Percentiles rank a stretch among this genome's conserved stretches.
Conservation (phyloP, 441 rosid genomes). For the Metrosideros polymorpha region DNA sequence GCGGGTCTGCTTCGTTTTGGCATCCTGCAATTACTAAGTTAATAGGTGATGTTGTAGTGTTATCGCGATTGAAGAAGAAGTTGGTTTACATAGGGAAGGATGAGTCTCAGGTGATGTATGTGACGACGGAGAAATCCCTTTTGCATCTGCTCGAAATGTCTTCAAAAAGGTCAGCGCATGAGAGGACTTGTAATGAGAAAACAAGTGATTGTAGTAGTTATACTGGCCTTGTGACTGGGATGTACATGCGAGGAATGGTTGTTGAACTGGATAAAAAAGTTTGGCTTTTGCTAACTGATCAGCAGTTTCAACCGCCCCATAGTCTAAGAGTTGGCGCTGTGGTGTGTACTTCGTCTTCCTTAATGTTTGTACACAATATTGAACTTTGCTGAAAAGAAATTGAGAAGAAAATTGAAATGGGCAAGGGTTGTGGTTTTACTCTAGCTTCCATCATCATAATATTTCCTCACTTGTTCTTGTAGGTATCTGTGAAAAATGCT, state of each 20-base stretch:
- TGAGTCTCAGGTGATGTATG: conserved; percentile 49
- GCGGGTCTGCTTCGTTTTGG: conserved; percentile 54
- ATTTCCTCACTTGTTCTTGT: not conserved
- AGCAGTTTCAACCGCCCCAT: conserved; percentile 39
- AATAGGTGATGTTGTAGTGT: conserved; percentile 32
- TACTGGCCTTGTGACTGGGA: conserved; percentile 57
- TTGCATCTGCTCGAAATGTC: conserved; percentile 29
- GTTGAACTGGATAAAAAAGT: conserved; percentile 79
- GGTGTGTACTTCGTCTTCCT: conserved; percentile 35
- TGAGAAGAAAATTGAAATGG: not conserved
- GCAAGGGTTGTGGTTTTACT: not conserved
- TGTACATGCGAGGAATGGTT: conserved; percentile 69
- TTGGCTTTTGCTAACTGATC: conserved; percentile 80
- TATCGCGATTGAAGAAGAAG: conserved; percentile 65
- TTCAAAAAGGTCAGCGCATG: conserved; percentile 16
- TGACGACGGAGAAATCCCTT: conserved; percentile 40
- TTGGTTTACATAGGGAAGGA: conserved; percentile 38
- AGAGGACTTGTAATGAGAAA: conserved; percentile 21
- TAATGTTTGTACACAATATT: not conserved
- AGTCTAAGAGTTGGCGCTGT: conserved; percentile 69
- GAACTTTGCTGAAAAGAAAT: not conserved
- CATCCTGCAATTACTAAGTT: conserved; percentile 67
- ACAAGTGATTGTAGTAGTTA: conserved; percentile 49
- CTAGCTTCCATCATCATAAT: not conserved
- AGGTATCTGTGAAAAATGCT: conserved; percentile 65